These are phyloP conservation scores for Thelonectria blattea DNA, from an alignment of 2,329 filamentous ascomycete genomes.

Conservation along the genomic window DNA sequence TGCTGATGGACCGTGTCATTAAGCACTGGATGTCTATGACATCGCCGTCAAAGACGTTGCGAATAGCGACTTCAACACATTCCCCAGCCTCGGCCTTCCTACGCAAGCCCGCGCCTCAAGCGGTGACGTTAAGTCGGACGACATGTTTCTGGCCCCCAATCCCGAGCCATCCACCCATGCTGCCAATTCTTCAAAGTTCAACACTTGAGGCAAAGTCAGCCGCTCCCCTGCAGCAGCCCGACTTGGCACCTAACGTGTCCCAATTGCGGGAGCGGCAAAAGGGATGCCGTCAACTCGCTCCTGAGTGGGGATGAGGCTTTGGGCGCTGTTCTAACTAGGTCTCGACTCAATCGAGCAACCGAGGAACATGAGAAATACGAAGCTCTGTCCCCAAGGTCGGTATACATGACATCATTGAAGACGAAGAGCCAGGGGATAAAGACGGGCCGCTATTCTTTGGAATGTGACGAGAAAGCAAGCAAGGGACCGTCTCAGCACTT, in stretches of 20 bases:
- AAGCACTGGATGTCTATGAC: neutral
- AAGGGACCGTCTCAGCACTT: neutral
- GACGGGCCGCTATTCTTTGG: neutral
- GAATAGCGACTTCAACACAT: neutral
- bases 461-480: neutral
- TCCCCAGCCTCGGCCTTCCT: constrained; percentile 2
- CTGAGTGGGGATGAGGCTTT: too few species aligned
- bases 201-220: neutral
- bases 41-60: neutral
- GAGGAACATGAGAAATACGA: neutral
- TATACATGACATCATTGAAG: neutral
- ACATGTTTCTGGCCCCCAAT: constrained; percentile 7
- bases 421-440: neutral
- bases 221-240: neutral
- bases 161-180: neutral
- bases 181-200: neutral
- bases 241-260: neutral
- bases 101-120: constrained; percentile 14
- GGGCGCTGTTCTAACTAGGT: too few species aligned
- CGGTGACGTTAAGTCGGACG: constrained; percentile 14
- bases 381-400: neutral
- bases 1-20: neutral
- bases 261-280: constrained; percentile 6
- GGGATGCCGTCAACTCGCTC: constrained; percentile 19
- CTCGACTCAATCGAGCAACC: too few species aligned